phyloP scores from a whole-genome alignment of 2,329 filamentous ascomycete species.

The Monosporascus sp. region DNA sequence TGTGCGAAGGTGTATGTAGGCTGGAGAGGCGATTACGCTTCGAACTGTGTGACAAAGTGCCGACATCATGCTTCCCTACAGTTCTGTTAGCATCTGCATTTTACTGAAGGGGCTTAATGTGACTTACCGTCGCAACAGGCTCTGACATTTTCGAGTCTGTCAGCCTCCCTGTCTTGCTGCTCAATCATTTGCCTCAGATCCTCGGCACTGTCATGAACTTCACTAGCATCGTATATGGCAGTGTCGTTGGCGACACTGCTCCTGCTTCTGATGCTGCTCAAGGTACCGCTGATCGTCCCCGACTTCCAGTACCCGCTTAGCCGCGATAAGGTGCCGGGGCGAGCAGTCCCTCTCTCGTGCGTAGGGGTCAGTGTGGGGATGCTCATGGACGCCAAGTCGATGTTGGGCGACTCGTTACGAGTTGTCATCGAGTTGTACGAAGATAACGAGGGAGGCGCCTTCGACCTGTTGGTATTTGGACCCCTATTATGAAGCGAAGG shows the following conservation, averaged over 20 bases:
- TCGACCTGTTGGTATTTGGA: slow-evolving; percentile 43
- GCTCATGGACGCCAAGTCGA: slow-evolving; percentile 40
- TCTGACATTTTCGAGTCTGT: slow-evolving; percentile 87
- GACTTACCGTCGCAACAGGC: slow-evolving; percentile 93
- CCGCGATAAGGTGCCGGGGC: slow-evolving; percentile 47
- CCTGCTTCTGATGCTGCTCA: slow-evolving; percentile 50
- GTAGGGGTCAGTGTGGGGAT: slow-evolving; percentile 54
- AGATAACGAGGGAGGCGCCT: slow-evolving; percentile 61
- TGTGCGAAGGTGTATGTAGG: slow-evolving; percentile 24
- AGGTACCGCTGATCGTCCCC: slow-evolving; percentile 40
- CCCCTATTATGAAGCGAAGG: slow-evolving; percentile 46
- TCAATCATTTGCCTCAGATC: slow-evolving; percentile 77
- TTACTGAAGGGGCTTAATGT: background rate
- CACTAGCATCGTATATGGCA: slow-evolving; percentile 55
- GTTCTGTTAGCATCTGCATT: slow-evolving; percentile 12
- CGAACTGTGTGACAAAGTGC: slow-evolving; percentile 45
- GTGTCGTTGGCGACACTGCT: slow-evolving; percentile 37
- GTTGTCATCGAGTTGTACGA: slow-evolving; percentile 75
- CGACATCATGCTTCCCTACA: slow-evolving; percentile 69
- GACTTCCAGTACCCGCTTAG: slow-evolving; percentile 57
- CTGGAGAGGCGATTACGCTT: slow-evolving; percentile 39
- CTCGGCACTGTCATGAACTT: slow-evolving; percentile 73
- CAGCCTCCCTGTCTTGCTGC: slow-evolving; percentile 68
- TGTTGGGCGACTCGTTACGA: slow-evolving; percentile 57
- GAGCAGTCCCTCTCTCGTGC: slow-evolving; percentile 31